Evolutionary conservation across 2,329 filamentous ascomycete genomes (phyloP).

Genomic region (Achaetomium macrosporum): DNA sequence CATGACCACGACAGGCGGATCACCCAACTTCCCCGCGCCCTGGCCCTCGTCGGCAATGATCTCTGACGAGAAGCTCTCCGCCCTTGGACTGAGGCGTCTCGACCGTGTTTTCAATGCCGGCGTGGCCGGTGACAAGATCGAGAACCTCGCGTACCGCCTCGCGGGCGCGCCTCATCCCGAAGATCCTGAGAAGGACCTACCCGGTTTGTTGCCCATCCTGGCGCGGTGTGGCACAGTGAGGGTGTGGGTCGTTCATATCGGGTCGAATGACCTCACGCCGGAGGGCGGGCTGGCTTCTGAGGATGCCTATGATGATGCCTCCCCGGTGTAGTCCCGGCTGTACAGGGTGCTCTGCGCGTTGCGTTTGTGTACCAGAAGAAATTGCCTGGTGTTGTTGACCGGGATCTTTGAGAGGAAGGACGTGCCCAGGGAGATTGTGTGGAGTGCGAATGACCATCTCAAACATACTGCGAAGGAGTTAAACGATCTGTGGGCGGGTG

Average conservation of each 20-base stretch:
- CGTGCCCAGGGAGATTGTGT: slow-evolving; percentile 10
- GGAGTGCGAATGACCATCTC: slow-evolving; percentile 9
- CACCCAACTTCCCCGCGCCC: slow-evolving; percentile 8
- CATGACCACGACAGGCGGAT: slow-evolving; percentile 18
- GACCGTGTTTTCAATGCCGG: slow-evolving; percentile 18
- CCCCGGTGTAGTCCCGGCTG: too few relatives aligned
- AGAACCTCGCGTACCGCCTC: slow-evolving; percentile 21
- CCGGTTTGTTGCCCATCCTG: slow-evolving; percentile 4
- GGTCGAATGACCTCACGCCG: slow-evolving; percentile 20
- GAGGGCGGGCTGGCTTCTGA: slow-evolving; percentile 20
- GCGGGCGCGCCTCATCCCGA: slow-evolving; percentile 4
- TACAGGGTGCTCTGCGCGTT: too few relatives aligned
- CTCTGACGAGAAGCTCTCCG: background rate
- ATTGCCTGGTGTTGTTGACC: slow-evolving; percentile 15
- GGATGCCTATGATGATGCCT: too few relatives aligned
- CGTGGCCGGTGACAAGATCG: slow-evolving; percentile 23
- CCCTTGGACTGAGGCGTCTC: too few relatives aligned
- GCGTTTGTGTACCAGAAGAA: too few relatives aligned
- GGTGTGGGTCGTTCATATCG: slow-evolving; percentile 21
- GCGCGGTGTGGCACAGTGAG: slow-evolving; percentile 7
- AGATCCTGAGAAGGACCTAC: background rate
- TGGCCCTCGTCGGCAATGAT: slow-evolving; percentile 20
- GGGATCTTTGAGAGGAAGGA: slow-evolving; percentile 17
- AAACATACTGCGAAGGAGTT: too few relatives aligned
- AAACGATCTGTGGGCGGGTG: slow-evolving; percentile 3